These are phyloP conservation scores for Corymbia citriodora DNA, from an alignment of 441 rosid species.

Conservation along the genomic window DNA sequence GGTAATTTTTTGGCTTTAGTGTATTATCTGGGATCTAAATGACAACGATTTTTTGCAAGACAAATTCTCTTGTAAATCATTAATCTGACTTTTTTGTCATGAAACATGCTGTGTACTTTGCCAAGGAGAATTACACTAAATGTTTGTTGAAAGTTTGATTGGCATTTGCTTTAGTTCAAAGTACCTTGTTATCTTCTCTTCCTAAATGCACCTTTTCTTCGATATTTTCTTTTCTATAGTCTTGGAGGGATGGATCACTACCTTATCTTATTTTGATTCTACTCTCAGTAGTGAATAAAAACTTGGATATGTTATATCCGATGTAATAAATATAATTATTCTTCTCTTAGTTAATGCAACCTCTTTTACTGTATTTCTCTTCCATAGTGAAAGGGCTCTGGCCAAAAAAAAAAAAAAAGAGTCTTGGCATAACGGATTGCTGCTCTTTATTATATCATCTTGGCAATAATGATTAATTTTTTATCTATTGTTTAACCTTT, in stretches of 20 bases:
- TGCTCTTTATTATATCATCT: neutral
- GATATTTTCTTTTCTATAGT: neutral
- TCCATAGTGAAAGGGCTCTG: neutral
- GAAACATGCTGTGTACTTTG: neutral
- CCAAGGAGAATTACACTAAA: neutral
- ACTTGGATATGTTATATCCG: neutral
- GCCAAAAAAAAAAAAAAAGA: neutral
- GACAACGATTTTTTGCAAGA: neutral
- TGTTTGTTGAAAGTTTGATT: neutral
- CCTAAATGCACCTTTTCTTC: neutral
- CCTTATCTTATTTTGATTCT: neutral
- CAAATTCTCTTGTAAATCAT: neutral
- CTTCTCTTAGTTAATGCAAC: neutral
- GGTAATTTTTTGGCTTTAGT: conserved; percentile 20
- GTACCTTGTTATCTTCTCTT: neutral
- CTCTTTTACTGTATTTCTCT: neutral
- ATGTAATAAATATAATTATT: neutral
- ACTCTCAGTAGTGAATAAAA: neutral
- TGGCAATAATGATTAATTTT: neutral
- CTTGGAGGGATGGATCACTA: neutral
- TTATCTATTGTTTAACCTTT: neutral
- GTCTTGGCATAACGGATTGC: neutral
- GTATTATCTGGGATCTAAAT: neutral
- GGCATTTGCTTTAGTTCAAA: neutral
- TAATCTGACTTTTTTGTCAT: neutral